phyloP scores from a whole-genome alignment of 164 flowering plant genomes.

The Sextonia rubra region DNA sequence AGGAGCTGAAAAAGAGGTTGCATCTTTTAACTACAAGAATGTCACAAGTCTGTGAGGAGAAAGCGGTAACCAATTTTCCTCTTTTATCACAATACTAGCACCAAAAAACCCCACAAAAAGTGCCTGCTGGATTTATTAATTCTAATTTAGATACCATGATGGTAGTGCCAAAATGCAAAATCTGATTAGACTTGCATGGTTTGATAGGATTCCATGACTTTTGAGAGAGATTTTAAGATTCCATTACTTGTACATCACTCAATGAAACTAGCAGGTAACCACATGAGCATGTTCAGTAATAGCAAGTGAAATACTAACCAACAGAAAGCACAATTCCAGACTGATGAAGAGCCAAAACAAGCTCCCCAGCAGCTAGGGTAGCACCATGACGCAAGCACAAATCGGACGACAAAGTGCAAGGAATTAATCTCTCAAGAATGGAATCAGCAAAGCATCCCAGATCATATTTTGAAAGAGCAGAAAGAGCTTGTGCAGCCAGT shows the following conservation, averaged over 20 bases:
- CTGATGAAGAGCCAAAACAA: slow-evolving; percentile 68
- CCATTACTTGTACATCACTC: not conserved
- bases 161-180: no score
- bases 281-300: not conserved
- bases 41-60: no score
- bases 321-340: slow-evolving; percentile 44
- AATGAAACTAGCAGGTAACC: not conserved
- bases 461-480: slow-evolving; percentile 82
- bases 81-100: no score
- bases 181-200: no score
- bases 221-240: no score
- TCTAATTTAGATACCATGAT: no score
- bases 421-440: slow-evolving; percentile 65
- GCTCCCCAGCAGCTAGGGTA: slow-evolving; percentile 81
- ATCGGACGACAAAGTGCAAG: slow-evolving; percentile 85
- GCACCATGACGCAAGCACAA: slow-evolving; percentile 97
- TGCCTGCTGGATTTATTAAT: no score
- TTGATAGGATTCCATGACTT: no score
- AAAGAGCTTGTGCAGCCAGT: slow-evolving; percentile 80
- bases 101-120: no score
- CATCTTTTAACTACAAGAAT: no score
- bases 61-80: no score
- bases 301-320: slow-evolving; percentile 42
- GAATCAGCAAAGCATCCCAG: slow-evolving; percentile 61
- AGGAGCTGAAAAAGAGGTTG: no score